phyloP scores from a whole-genome alignment of 257 asterid species.

The Solanum ossicruentum region DNA sequence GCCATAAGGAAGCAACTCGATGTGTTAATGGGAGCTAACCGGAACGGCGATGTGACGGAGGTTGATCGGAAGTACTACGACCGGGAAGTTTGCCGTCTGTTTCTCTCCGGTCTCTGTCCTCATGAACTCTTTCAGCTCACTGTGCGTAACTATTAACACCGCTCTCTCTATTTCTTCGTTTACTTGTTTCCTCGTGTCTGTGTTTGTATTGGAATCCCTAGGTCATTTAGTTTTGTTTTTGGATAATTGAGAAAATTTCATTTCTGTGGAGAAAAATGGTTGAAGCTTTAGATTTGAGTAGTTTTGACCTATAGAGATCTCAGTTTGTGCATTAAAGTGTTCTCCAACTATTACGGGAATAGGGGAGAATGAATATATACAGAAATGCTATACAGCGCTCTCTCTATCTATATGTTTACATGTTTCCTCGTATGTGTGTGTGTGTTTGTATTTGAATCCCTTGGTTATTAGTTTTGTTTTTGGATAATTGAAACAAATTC shows the following conservation, averaged over 20 bases:
- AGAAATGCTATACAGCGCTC: background rate
- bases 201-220: background rate
- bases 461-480: background rate
- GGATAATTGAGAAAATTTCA: background rate
- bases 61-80: slow-evolving; percentile 79
- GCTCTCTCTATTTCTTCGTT: background rate
- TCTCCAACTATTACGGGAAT: background rate
- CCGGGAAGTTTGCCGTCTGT: slow-evolving; percentile 92
- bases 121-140: slow-evolving; percentile 92
- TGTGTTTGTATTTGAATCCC: background rate
- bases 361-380: background rate
- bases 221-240: background rate
- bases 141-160: slow-evolving; percentile 18
- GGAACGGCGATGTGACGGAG: slow-evolving; percentile 77
- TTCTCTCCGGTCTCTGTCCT: slow-evolving; percentile 87
- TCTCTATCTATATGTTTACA: background rate
- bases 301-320: background rate
- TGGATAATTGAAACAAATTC: background rate
- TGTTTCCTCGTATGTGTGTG: background rate
- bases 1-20: slow-evolving; percentile 89
- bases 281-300: background rate
- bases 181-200: background rate
- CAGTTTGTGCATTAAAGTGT: background rate
- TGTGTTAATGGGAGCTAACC: slow-evolving; percentile 85
- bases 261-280: background rate